Evolutionary conservation across 208 protist species (phyloP).

Genomic region (Giardia muris): DNA sequence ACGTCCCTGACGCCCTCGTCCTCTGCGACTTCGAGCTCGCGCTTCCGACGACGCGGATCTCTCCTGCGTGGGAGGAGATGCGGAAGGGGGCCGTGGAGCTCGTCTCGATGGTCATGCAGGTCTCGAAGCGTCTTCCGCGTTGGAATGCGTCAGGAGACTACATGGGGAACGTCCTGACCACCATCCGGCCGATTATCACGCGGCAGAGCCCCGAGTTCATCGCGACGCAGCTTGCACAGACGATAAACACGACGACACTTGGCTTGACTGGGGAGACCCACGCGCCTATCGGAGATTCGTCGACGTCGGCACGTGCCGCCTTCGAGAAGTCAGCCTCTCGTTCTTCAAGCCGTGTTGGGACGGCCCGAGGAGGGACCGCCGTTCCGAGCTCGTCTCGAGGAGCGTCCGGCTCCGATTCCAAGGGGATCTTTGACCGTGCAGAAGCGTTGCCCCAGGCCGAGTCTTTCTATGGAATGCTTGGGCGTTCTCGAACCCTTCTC

Average conservation of each 20-base stretch:
- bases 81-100: slow-evolving; percentile 46
- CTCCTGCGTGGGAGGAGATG: slow-evolving; percentile 49
- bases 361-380: neutral
- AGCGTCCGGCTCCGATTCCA: neutral
- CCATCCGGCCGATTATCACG: neutral
- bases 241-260: neutral
- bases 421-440: neutral
- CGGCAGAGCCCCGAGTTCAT: neutral
- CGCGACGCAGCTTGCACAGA: neutral
- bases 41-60: slow-evolving; percentile 44
- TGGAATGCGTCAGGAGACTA: slow-evolving; percentile 33
- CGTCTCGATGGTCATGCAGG: slow-evolving; percentile 34
- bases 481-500: neutral
- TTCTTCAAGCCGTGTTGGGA: neutral
- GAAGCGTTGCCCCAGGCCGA: neutral
- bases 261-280: neutral
- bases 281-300: neutral
- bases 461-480: neutral
- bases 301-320: neutral
- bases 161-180: neutral
- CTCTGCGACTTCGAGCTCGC: slow-evolving; percentile 46
- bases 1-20: slow-evolving; percentile 42
- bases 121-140: slow-evolving; percentile 39
- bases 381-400: neutral
- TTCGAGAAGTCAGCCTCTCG: neutral